Evolutionary conservation across 768 basidiomycete genomes (phyloP), one percentile per base, ranked within the genome.

Genomic region (Lentinula lateritia): DNA sequence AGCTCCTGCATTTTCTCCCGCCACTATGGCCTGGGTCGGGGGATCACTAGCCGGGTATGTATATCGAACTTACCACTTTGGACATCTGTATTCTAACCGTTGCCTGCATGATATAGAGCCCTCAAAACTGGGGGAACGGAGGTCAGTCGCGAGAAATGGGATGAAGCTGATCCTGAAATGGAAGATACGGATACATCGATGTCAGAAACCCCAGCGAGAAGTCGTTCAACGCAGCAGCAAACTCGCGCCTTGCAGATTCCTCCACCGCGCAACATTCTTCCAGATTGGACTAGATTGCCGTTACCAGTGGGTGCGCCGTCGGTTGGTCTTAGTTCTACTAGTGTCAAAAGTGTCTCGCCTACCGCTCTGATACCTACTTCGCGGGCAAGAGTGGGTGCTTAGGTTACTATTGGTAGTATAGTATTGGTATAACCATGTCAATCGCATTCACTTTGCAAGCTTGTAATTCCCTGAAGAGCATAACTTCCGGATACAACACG

Each of bases 41-140:
- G 96, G 93, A 0, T 94, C 92, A 20, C 71, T 98, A 18, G 93
- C 95, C 2, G 96, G 95, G 89, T 94, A 72, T 64, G 87, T 80
- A 36, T 39, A 39, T 10, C 32, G n/a, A 53, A 52, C 6, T 35
- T 28, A 28, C 28, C 28, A 28, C 28, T 28, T 28, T 3, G 28
- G 3, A 28, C 28, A 28, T 28, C 3, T 28, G 28, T 28, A 28
- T 28, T 28, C 28, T 63, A 41, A 43, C 9, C 0, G 64, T 65
- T 50, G 53, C 43, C 39, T 65, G 0, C 34, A 58, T 38, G 20
- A n/a, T 39, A 13, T 62, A 94, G 93, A 9, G 82, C 92, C 7
- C 77, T 97, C 52, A 96, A 97, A 73, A 93, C 89, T 0, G 91
- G 92, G 3, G 93, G 92, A 0, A 82, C 80, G 2, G 95, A 96